These are phyloP conservation scores for Aspergillus hortae DNA, from an alignment of 2,329 filamentous ascomycete species.

Conservation along the genomic window DNA sequence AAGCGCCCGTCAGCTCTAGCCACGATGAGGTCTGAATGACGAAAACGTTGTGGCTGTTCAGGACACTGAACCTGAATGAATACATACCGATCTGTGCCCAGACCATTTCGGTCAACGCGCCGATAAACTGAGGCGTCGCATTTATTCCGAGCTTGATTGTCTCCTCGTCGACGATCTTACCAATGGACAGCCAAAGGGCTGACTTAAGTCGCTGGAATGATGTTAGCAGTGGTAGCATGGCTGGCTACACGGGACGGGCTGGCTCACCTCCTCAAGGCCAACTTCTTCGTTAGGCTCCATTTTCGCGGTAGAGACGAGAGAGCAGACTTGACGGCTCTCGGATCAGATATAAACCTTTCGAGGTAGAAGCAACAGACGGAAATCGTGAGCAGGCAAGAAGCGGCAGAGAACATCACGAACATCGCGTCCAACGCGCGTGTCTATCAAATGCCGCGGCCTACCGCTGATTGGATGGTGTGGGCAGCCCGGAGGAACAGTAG, in stretches of 20 bases:
- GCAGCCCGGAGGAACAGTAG: constrained; percentile 3
- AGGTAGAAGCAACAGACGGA: too few species aligned
- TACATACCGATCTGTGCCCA: constrained; percentile 77
- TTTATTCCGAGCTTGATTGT: constrained; percentile 70
- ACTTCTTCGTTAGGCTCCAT: constrained; percentile 29
- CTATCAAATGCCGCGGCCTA: background rate
- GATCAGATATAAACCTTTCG: background rate
- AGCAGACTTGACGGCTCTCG: background rate
- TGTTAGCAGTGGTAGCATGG: background rate
- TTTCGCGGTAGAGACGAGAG: background rate
- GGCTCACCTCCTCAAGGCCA: constrained; percentile 32
- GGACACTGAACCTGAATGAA: background rate
- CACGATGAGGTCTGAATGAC: background rate
- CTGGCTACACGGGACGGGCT: background rate
- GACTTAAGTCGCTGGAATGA: constrained; percentile 70
- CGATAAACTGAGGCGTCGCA: constrained; percentile 88
- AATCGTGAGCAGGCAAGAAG: background rate
- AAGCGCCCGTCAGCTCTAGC: constrained; percentile 8
- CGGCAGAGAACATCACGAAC: background rate
- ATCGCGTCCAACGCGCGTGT: constrained; percentile 1
- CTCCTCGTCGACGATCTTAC: constrained; percentile 85
- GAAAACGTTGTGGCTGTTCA: background rate
- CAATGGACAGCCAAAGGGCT: constrained; percentile 78
- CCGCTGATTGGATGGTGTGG: constrained; percentile 9
- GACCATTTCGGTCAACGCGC: constrained; percentile 77